Percentiles rank a stretch among this genome's conserved stretches.
Conservation (phyloP, 306 rosid species). For the Cicer chorassanicum region DNA sequence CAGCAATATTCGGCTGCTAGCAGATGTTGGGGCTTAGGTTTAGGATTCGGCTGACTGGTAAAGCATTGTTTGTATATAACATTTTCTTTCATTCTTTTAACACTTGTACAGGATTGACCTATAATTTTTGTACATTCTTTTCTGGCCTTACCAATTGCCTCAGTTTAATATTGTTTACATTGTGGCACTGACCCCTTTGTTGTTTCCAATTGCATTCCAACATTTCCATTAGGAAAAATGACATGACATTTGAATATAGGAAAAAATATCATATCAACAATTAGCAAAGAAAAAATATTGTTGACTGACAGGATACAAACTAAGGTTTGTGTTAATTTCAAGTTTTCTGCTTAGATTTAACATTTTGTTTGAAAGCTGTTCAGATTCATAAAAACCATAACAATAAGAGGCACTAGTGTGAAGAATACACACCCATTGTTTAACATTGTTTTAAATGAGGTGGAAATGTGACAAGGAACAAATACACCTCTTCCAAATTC, state of each 20-base stretch:
- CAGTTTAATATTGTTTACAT: background rate
- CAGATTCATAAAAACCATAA: background rate
- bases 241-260: background rate
- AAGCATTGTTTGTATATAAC: constrained; percentile 12
- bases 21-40: background rate
- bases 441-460: background rate
- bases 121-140: background rate
- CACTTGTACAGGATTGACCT: constrained; percentile 13
- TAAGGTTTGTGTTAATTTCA: background rate
- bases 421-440: constrained; percentile 6
- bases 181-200: background rate
- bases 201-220: background rate
- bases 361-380: background rate
- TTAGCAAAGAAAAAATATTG: background rate
- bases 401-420: background rate
- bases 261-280: background rate
- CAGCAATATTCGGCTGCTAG: background rate
- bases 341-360: background rate
- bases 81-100: constrained; percentile 19
- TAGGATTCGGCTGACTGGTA: background rate
- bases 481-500: background rate
- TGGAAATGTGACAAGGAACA: background rate
- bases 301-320: background rate
- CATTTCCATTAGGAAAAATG: background rate
- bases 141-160: background rate